A percentile compares a stretch with the other conserved stretches of the same genome.
Evolutionary conservation across 2,329 filamentous ascomycete species (phyloP).

Genomic region (Penicillium sp.): DNA sequence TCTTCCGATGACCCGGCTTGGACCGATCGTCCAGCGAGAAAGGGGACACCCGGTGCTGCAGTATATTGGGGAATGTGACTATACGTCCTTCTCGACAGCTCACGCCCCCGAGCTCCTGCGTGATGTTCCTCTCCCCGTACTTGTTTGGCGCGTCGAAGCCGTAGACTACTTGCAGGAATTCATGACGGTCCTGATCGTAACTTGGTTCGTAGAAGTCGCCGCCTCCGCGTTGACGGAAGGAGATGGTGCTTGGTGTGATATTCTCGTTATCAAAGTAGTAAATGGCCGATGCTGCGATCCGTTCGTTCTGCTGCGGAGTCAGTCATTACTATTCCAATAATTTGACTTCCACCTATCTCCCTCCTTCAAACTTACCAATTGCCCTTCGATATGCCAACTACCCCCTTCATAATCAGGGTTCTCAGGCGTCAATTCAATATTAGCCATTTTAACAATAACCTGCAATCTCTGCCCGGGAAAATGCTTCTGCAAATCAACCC

Average conservation of each 20-base stretch:
- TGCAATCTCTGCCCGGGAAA: constrained; percentile 42
- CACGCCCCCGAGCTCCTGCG: constrained; percentile 20
- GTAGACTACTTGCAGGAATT: constrained; percentile 16
- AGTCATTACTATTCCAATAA: too few relatives aligned
- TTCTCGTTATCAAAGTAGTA: constrained; percentile 68
- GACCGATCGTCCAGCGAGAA: constrained; percentile 56
- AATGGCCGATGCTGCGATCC: constrained; percentile 64
- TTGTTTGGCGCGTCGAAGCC: constrained; percentile 12
- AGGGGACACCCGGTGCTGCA: constrained; percentile 58
- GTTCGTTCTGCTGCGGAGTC: too few relatives aligned
- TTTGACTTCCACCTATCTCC: too few relatives aligned
- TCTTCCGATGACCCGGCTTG: constrained; percentile 59
- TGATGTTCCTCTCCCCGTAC: not conserved
- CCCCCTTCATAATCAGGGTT: constrained; percentile 58
- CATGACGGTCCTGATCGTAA: constrained; percentile 12
- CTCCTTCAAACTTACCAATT: constrained; percentile 23
- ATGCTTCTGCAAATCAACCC: constrained; percentile 21
- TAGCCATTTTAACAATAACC: constrained; percentile 65
- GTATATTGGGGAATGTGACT: constrained; percentile 28
- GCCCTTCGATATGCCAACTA: constrained; percentile 52
- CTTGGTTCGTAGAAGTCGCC: constrained; percentile 35
- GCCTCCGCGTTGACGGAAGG: constrained; percentile 51
- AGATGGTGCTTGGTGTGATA: constrained; percentile 57
- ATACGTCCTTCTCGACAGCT: constrained; percentile 13
- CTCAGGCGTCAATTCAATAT: constrained; percentile 63